These are phyloP conservation scores for Talaromyces sp. DNA, from an alignment of 2,329 filamentous ascomycete genomes.

Conservation along the genomic window DNA sequence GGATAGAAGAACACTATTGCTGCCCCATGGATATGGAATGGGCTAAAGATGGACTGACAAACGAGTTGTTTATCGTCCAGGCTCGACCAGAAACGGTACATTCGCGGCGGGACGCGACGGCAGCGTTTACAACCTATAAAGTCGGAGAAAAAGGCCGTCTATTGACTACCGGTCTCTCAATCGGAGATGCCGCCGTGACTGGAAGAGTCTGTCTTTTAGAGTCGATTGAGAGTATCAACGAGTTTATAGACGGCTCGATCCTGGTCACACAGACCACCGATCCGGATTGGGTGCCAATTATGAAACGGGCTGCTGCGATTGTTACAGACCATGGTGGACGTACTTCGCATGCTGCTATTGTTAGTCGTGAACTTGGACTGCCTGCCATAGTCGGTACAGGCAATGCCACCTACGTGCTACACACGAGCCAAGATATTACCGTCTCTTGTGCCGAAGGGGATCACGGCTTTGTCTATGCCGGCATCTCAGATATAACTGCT, in stretches of 20 bases:
- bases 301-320: constrained; percentile 35
- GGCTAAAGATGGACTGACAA: constrained; percentile 29
- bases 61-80: constrained; percentile 32
- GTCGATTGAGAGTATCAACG: constrained; percentile 24
- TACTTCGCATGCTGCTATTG: constrained; percentile 39
- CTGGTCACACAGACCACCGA: constrained; percentile 34
- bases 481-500: constrained; percentile 29
- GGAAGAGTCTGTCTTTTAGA: constrained; percentile 31
- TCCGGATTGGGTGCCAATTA: constrained; percentile 37
- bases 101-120: constrained; percentile 23
- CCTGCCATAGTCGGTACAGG: constrained; percentile 35
- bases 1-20: constrained; percentile 32
- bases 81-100: constrained; percentile 36
- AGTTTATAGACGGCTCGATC: constrained; percentile 31
- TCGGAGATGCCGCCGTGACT: constrained; percentile 31
- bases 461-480: constrained; percentile 34
- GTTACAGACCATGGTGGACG: constrained; percentile 28
- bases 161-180: constrained; percentile 26
- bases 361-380: constrained; percentile 37
- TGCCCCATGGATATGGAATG: constrained; percentile 39
- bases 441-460: constrained; percentile 38
- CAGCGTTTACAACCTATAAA: constrained; percentile 31
- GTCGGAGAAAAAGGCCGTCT: constrained; percentile 25
- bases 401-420: constrained; percentile 33
- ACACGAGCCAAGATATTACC: constrained; percentile 35